A percentile compares a stretch with the other conserved stretches of the same genome.
phyloP scores from a whole-genome alignment of 345 rosid species.

The Conringia planisiliqua region DNA sequence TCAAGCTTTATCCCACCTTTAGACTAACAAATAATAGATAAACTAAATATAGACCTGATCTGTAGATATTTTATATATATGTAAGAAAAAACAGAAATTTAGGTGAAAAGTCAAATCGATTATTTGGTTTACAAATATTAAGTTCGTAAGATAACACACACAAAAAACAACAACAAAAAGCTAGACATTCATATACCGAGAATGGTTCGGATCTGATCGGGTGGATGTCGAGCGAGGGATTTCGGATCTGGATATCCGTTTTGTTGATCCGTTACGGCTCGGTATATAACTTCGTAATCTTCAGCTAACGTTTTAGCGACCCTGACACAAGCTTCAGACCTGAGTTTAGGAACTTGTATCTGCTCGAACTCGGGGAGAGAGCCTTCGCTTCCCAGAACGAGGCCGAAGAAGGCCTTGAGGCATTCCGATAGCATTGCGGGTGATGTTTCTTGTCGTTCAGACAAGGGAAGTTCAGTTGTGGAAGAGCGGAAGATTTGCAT shows the following conservation, averaged over 20 bases:
- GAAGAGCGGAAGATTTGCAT: constrained; percentile 59
- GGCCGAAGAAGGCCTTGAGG: constrained; percentile 80
- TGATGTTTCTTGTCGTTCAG: constrained; percentile 62
- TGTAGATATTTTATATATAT: constrained; percentile 11
- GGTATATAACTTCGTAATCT: constrained; percentile 73
- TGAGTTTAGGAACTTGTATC: constrained; percentile 88
- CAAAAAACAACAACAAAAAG: neutral
- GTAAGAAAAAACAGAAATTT: neutral
- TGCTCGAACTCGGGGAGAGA: constrained; percentile 89
- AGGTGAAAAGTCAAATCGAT: neutral
- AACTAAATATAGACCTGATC: neutral
- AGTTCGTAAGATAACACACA: neutral
- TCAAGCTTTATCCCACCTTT: constrained; percentile 8
- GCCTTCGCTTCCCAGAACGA: constrained; percentile 78
- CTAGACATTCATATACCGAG: constrained; percentile 64
- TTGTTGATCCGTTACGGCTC: constrained; percentile 63
- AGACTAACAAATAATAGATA: constrained; percentile 34
- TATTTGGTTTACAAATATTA: neutral
- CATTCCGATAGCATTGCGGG: constrained; percentile 65
- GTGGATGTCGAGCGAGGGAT: constrained; percentile 91
- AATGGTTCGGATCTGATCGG: constrained; percentile 89
- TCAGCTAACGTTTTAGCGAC: constrained; percentile 76
- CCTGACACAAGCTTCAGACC: constrained; percentile 67
- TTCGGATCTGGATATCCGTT: constrained; percentile 79
- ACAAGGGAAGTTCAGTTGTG: constrained; percentile 39